A percentile compares a stretch with the other conserved stretches of the same genome.
phyloP scores from a whole-genome alignment of 352 stramenopile species.

The Pythium aristosporum region DNA sequence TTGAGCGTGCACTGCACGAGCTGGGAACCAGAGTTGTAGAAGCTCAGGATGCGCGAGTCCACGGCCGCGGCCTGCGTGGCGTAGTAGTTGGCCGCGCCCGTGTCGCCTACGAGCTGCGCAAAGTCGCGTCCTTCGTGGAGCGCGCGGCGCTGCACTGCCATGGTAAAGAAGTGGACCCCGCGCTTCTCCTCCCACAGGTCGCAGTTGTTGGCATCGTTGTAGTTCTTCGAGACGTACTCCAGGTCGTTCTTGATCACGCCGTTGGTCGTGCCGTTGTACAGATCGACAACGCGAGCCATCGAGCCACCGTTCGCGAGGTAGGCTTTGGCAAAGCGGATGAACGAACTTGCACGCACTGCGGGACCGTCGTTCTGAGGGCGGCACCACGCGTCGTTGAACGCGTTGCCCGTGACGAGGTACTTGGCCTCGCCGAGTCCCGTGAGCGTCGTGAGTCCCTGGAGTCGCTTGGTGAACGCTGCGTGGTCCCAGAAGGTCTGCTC shows the following conservation, averaged over 20 bases:
- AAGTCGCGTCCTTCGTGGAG: slow-evolving; percentile 28
- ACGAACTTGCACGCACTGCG: slow-evolving; percentile 24
- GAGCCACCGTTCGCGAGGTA: slow-evolving; percentile 25
- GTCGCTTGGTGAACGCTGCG: slow-evolving; percentile 27
- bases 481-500: slow-evolving; percentile 30
- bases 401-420: slow-evolving; percentile 27
- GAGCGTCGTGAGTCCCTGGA: slow-evolving; percentile 22
- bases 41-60: slow-evolving; percentile 20
- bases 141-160: slow-evolving; percentile 26
- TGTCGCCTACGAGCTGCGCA: slow-evolving; percentile 22
- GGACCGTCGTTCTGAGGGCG: slow-evolving; percentile 31
- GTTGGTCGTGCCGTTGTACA: slow-evolving; percentile 30
- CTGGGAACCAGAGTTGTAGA: slow-evolving; percentile 29
- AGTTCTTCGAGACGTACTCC: slow-evolving; percentile 27
- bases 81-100: slow-evolving; percentile 20
- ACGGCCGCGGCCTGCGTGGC: slow-evolving; percentile 11
- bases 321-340: slow-evolving; percentile 28
- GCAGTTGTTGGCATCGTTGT: slow-evolving; percentile 27
- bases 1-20: slow-evolving; percentile 24
- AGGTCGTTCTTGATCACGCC: slow-evolving; percentile 29
- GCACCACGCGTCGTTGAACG: slow-evolving; percentile 30
- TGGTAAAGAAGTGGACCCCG: slow-evolving; percentile 31
- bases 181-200: slow-evolving; percentile 29
- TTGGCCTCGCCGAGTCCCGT: slow-evolving; percentile 27
- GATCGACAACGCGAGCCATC: slow-evolving; percentile 13